These are phyloP conservation scores for Orbilia javanica DNA, from an alignment of 2,329 filamentous ascomycete species.

Conservation along the genomic window DNA sequence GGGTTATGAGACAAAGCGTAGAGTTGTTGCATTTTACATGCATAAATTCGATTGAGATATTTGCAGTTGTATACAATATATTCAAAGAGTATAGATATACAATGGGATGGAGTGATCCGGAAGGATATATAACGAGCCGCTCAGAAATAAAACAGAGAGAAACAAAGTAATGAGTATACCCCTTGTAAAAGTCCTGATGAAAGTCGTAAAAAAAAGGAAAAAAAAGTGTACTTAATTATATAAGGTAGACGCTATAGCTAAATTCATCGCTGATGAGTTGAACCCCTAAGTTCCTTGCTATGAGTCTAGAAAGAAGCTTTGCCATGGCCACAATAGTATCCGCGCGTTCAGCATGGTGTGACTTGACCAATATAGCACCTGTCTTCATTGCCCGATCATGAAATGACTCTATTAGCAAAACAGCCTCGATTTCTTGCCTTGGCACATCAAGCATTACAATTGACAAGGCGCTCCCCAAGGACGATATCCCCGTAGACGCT, in stretches of 20 bases:
- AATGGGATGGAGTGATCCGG: too few relatives aligned
- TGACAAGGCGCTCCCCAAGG: slow-evolving; percentile 24
- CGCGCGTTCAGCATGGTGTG: neutral
- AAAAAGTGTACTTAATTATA: neutral
- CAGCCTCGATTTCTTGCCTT: slow-evolving; percentile 5
- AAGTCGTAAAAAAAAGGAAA: too few relatives aligned
- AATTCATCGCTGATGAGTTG: neutral
- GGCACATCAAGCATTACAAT: neutral
- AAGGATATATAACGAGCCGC: too few relatives aligned
- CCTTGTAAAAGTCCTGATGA: too few relatives aligned
- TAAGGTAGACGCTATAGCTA: slow-evolving; percentile 16
- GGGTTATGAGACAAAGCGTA: too few relatives aligned
- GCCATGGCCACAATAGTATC: neutral
- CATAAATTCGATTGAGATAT: too few relatives aligned
- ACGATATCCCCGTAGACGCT: neutral
- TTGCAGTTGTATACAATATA: too few relatives aligned
- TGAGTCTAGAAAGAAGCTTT: slow-evolving; percentile 12
- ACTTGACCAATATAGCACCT: slow-evolving; percentile 13
- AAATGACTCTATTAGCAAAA: slow-evolving; percentile 19
- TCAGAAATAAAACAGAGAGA: too few relatives aligned
- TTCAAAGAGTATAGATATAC: too few relatives aligned
- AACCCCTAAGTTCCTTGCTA: slow-evolving; percentile 17
- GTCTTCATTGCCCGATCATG: slow-evolving; percentile 10
- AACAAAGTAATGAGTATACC: neutral
- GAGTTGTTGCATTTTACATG: too few relatives aligned